Evolutionary conservation across 2,329 filamentous ascomycete species (phyloP), one percentile per base, ranked within the genome.

Genomic region (Xenoacremonium recifei): DNA sequence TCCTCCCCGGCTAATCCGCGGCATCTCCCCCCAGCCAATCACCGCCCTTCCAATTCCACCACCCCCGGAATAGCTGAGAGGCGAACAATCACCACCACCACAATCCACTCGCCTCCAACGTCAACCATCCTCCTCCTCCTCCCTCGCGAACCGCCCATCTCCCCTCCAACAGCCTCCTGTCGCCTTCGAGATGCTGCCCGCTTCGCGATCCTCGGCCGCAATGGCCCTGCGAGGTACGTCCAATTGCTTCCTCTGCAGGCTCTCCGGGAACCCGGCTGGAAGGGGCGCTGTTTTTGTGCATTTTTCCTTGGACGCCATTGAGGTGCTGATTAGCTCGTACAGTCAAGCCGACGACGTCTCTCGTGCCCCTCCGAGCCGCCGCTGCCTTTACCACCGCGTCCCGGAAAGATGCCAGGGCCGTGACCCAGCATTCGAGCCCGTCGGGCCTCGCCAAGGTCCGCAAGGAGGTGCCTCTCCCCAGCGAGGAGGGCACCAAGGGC

Each of bases 401-500:
- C 36, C 72, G 80, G 45, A 76, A 80, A 59, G 84, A 80, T 61
- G 84, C 85, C 49, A 76, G 75, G 39, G 71, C 75, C 48, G 59
- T 79, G 42, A 68, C 76, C 48, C 71, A 77, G 56, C 72, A 79
- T 60, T 72, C 72, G 45, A 72, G 75, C 45, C 70, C 79, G 31
- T 63, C 60, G 63, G 64, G 77, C 69, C 55, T 82, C 62, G 64
- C 76, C 70, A 62, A 73, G 69, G 62, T 72, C 57, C 80, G 82
- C 57, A 79, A 78, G 63, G 85, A 92, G 70, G 87, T 93, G 43
- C 83, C 81, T 50, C 75, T 93, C 46, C 73, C 85, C 51, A 91
- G 85, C 66, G 83, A 95, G 71, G 84, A 89, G 68, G 76, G 76
- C 52, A 88, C 85, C 68, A 89, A 92, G 75, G 83, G 87, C 57